phyloP scores from a whole-genome alignment of 768 basidiomycete genomes.

The Dentipellis fragilis region DNA sequence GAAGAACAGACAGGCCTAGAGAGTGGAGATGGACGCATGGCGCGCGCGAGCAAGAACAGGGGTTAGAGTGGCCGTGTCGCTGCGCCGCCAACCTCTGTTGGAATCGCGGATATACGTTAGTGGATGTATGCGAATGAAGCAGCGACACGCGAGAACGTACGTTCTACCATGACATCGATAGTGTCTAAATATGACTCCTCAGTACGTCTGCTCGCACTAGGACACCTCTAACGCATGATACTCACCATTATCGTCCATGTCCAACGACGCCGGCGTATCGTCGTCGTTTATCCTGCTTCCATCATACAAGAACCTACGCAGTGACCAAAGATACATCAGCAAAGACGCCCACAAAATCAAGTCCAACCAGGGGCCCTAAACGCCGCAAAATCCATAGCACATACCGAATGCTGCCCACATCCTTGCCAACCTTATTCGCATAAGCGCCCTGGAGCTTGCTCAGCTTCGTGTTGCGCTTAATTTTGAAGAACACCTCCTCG shows the following conservation, averaged over 20 bases:
- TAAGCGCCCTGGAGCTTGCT: slow-evolving; percentile 91
- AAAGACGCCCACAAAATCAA: background rate
- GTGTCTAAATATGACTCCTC: slow-evolving; percentile 42
- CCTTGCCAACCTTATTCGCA: slow-evolving; percentile 87
- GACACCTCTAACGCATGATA: background rate
- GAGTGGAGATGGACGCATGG: background rate
- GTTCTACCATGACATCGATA: slow-evolving; percentile 96
- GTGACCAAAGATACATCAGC: background rate
- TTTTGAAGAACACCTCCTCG: slow-evolving; percentile 95
- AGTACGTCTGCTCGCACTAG: background rate
- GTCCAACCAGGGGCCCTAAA: background rate
- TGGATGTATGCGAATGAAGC: background rate
- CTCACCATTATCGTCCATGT: slow-evolving; percentile 85
- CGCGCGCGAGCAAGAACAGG: background rate
- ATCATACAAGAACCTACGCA: slow-evolving; percentile 79
- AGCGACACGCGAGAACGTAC: slow-evolving; percentile 34
- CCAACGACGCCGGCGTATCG: slow-evolving; percentile 76
- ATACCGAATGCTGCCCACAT: slow-evolving; percentile 79
- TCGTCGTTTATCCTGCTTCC: slow-evolving; percentile 79
- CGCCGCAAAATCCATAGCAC: slow-evolving; percentile 19
- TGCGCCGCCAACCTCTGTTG: background rate
- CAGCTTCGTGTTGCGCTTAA: slow-evolving; percentile 86
- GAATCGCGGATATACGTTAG: background rate
- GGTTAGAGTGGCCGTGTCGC: background rate
- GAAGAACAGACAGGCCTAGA: slow-evolving; percentile 7